Base-by-base conservation (phyloP, 164 flowering plant genomes). In the Echeveria elegans region DNA sequence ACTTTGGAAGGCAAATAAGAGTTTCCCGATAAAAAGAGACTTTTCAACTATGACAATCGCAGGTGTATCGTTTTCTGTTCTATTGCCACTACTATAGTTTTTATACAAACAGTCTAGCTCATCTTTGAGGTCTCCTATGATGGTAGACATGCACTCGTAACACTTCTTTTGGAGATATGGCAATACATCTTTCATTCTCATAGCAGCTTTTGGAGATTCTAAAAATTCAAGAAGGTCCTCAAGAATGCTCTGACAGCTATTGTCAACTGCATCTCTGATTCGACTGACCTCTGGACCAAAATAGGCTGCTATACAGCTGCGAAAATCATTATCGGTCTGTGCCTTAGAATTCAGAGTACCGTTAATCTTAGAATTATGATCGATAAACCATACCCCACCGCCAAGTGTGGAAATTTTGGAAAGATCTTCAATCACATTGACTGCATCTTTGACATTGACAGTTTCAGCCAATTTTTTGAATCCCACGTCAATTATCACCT, bases 311-410 rank as follows among this genome's bases (percentile, higher is more conserved):
- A 92, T 86, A 75, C 90, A 89, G 71, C 73, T 75, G 23, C 66
- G 75, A 47, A 89, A 83, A 74, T 87, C 93, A 73, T 66, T 82
- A 65, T 81, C 86, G n/a, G 77, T 31, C 18, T 65, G 52, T n/a
- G 78, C 69, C 73, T 83, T 92, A 28, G 67, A 52, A 43, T 75
- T 66, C 21, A 73, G 66, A 6, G 68, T 40, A 71, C 70, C 76
- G 65, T 58, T 62, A 79, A 78, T 89, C 72, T 77, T 84, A 64
- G 45, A 45, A 66, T 78, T 85, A 30, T 89, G 73, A 16, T 87
- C 95, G 53, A 80, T 53, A 73, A 95, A 92, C 99, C 99, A 95
- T 70, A 89, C 88, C 41, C 97, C 96, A 68, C 95, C 93, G 66
- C 86, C 87, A 1, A 74, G 72, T 24, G 82, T 78, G 61, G 80